Evolutionary conservation across 2,329 filamentous ascomycete species (phyloP).

Genomic region (Blumeriella jaapii): DNA sequence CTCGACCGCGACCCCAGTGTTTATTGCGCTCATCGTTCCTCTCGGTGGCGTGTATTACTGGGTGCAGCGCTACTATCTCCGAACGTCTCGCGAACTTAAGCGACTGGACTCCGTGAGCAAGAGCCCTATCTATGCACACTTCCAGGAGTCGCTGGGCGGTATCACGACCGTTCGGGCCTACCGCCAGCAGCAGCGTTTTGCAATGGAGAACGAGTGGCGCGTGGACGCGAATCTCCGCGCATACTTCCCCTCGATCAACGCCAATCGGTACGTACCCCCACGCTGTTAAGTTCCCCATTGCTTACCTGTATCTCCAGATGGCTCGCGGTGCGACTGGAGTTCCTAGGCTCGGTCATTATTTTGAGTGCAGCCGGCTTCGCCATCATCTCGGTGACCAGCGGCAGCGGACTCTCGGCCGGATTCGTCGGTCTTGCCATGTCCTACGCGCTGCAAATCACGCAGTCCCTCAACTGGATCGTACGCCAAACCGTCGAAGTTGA

Average conservation of each 20-base stretch:
- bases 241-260: conserved; percentile 92
- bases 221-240: conserved; percentile 90
- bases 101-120: conserved; percentile 88
- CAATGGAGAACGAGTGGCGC: conserved; percentile 92
- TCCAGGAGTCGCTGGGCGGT: conserved; percentile 91
- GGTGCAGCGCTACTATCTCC: conserved; percentile 93
- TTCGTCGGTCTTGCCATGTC: conserved; percentile 91
- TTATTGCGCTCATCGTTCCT: conserved; percentile 71
- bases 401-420: conserved; percentile 54
- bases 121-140: conserved; percentile 95
- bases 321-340: conserved; percentile 89
- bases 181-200: conserved; percentile 76
- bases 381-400: conserved; percentile 65
- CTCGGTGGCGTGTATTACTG: conserved; percentile 72
- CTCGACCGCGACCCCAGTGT: conserved; percentile 67
- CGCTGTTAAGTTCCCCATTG: neutral
- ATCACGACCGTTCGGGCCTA: conserved; percentile 94
- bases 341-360: conserved; percentile 91
- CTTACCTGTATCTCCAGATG: conserved; percentile 51
- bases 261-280: conserved; percentile 30
- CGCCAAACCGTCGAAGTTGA: conserved; percentile 98
- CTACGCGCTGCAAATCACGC: conserved; percentile 92
- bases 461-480: conserved; percentile 97
- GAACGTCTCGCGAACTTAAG: conserved; percentile 93
- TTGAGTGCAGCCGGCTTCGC: conserved; percentile 72